A percentile compares a stretch with the other conserved stretches of the same genome.
These are phyloP conservation scores for Rhizopogon vesiculosus DNA, from an alignment of 768 basidiomycete genomes.

Conservation along the genomic window DNA sequence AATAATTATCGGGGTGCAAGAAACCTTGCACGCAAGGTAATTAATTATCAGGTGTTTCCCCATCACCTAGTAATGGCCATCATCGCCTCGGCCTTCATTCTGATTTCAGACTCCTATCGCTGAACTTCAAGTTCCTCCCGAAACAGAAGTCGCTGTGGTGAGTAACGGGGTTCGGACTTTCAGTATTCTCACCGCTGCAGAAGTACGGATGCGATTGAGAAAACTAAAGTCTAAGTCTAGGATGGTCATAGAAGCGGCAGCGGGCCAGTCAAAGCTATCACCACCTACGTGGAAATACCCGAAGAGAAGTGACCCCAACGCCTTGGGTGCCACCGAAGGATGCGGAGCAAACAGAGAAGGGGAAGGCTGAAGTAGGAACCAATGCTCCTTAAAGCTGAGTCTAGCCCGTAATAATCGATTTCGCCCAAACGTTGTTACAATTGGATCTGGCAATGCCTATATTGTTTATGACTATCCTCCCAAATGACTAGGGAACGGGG, in stretches of 20 bases:
- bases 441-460: neutral
- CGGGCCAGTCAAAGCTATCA: constrained; percentile 61
- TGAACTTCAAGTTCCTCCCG: too few relatives aligned
- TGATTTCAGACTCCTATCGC: too few relatives aligned
- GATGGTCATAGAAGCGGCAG: constrained; percentile 83
- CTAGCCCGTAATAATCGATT: neutral
- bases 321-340: constrained; percentile 28
- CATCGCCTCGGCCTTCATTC: too few relatives aligned
- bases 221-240: constrained; percentile 28
- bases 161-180: too few relatives aligned
- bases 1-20: too few relatives aligned
- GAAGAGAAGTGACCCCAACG: constrained; percentile 34
- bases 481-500: neutral
- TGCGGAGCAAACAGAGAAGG: constrained; percentile 20
- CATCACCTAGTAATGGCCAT: too few relatives aligned
- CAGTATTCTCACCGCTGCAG: too few relatives aligned
- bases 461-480: neutral
- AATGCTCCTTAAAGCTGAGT: constrained; percentile 3
- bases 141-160: too few relatives aligned
- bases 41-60: too few relatives aligned
- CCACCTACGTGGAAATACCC: constrained; percentile 22
- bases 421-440: neutral
- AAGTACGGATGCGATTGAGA: too few relatives aligned
- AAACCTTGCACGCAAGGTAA: too few relatives aligned
- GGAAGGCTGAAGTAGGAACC: constrained; percentile 5